These are phyloP conservation scores for Craterostigma plantagineum DNA, from an alignment of 257 asterid genomes.

Conservation along the genomic window DNA sequence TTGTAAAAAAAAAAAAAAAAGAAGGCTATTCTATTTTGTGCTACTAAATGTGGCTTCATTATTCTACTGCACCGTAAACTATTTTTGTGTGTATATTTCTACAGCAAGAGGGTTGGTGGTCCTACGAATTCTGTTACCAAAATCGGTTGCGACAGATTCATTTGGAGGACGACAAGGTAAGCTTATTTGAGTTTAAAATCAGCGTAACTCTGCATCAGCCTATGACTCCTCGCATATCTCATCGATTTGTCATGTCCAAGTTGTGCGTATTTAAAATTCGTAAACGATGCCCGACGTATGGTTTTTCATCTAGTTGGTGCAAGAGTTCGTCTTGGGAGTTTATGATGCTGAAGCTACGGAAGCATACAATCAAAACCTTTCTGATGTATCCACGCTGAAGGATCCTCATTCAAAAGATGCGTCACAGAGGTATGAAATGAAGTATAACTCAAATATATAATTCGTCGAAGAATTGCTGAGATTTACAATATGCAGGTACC, in stretches of 20 bases:
- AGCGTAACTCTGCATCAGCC: too few species aligned
- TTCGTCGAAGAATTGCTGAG: not conserved
- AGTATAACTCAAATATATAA: not conserved
- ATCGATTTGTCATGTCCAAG: too few species aligned
- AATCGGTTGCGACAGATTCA: constrained; percentile 71
- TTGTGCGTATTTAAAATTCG: not conserved
- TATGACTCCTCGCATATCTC: not conserved
- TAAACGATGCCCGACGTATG: not conserved
- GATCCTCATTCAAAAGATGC: constrained; percentile 99
- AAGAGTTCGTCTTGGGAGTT: constrained; percentile 78
- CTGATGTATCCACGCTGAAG: constrained; percentile 70
- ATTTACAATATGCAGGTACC: constrained; percentile 49
- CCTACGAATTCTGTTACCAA: constrained; percentile 88
- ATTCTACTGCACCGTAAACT: constrained; percentile 9
- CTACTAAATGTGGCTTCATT: constrained; percentile 4
- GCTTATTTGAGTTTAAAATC: too few species aligned
- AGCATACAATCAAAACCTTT: constrained; percentile 54
- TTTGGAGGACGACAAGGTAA: constrained; percentile 88
- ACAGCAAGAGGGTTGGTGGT: constrained; percentile 99
- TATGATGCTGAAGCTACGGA: constrained; percentile 76
- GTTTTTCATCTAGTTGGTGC: constrained; percentile 36
- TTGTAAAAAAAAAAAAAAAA: too few species aligned
- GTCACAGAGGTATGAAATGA: constrained; percentile 60
- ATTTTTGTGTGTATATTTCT: constrained; percentile 12
- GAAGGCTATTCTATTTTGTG: not conserved